phyloP scores from a whole-genome alignment of 768 basidiomycete genomes.

The Trametes maxima region DNA sequence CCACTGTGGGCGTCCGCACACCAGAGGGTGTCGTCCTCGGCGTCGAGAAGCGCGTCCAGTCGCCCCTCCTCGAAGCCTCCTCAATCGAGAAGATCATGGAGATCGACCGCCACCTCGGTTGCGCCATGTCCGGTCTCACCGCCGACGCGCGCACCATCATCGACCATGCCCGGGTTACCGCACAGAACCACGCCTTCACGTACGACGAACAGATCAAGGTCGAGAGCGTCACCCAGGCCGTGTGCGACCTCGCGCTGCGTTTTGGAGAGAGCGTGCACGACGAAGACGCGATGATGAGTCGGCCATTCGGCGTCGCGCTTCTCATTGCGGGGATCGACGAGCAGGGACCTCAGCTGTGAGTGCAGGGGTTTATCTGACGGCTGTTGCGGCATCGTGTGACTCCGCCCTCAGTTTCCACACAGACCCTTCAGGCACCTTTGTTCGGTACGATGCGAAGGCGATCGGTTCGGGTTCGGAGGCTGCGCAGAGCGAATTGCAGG shows the following conservation, averaged over 20 bases:
- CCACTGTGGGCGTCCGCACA: slow-evolving; percentile 94
- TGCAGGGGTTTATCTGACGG: slow-evolving; percentile 11
- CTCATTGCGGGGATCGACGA: slow-evolving; percentile 98
- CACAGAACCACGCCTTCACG: slow-evolving; percentile 93
- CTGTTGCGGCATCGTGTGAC: not conserved
- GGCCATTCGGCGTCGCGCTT: slow-evolving; percentile 97
- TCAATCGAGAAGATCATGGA: slow-evolving; percentile 99
- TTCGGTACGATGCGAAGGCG: slow-evolving; percentile 96
- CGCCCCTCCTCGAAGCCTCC: slow-evolving; percentile 89
- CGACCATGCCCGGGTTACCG: slow-evolving; percentile 97
- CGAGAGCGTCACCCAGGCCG: slow-evolving; percentile 97
- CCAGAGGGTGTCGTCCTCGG: slow-evolving; percentile 89
- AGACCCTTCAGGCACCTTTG: slow-evolving; percentile 97
- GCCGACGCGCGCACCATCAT: slow-evolving; percentile 99
- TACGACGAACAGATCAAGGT: slow-evolving; percentile 98
- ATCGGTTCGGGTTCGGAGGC: slow-evolving; percentile 98
- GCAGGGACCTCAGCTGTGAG: slow-evolving; percentile 92
- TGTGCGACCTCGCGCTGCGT: slow-evolving; percentile 93
- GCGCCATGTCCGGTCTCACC: slow-evolving; percentile 96
- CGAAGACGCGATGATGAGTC: slow-evolving; percentile 98
- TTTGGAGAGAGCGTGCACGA: slow-evolving; percentile 99
- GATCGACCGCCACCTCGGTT: slow-evolving; percentile 94
- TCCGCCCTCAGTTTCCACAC: slow-evolving; percentile 78
- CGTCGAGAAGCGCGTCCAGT: slow-evolving; percentile 98
- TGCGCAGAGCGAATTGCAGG: slow-evolving; percentile 95